A percentile compares a stretch with the other conserved stretches of the same genome.
Evolutionary conservation across 164 flowering plant species (phyloP).

Genomic region (Umbellularia californica): DNA sequence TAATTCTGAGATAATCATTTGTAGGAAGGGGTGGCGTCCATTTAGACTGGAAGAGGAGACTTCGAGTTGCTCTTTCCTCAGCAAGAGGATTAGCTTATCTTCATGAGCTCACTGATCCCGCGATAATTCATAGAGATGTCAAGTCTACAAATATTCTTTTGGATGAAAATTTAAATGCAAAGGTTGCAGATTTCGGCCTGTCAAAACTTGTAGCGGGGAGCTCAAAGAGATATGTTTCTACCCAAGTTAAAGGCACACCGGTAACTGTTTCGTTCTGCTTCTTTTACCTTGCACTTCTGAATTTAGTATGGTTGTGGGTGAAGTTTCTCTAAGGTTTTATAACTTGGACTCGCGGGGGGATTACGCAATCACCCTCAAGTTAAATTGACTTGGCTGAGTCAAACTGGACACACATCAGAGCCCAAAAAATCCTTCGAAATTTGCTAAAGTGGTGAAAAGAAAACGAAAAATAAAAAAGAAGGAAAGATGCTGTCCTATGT

Average conservation of each 20-base stretch:
- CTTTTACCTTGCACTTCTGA: no score
- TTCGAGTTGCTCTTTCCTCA: conserved; percentile 33
- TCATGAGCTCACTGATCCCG: conserved; percentile 41
- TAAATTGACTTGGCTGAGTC: no score
- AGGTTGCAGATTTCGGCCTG: conserved; percentile 42
- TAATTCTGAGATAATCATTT: background rate
- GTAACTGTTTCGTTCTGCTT: conserved; percentile 13
- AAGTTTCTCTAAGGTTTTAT: background rate
- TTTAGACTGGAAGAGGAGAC: conserved; percentile 37
- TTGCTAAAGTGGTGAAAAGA: no score
- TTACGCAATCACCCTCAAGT: background rate
- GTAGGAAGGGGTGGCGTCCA: conserved; percentile 32
- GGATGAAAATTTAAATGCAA: conserved; percentile 32
- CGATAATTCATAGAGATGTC: conserved; percentile 42
- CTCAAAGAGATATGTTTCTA: conserved; percentile 26
- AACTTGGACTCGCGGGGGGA: background rate
- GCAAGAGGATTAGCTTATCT: conserved; percentile 42
- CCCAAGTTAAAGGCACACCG: conserved; percentile 46
- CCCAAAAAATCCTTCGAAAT: background rate
- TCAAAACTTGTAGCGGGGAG: conserved; percentile 26
- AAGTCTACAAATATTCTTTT: conserved; percentile 39
- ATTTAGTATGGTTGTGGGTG: background rate
- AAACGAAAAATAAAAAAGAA: no score
- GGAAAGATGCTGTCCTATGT: no score
- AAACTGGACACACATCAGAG: background rate